Evolutionary conservation across 148 eudicot species (phyloP), one percentile per base, ranked within the genome.

Genomic region (Camellia sinensis): DNA sequence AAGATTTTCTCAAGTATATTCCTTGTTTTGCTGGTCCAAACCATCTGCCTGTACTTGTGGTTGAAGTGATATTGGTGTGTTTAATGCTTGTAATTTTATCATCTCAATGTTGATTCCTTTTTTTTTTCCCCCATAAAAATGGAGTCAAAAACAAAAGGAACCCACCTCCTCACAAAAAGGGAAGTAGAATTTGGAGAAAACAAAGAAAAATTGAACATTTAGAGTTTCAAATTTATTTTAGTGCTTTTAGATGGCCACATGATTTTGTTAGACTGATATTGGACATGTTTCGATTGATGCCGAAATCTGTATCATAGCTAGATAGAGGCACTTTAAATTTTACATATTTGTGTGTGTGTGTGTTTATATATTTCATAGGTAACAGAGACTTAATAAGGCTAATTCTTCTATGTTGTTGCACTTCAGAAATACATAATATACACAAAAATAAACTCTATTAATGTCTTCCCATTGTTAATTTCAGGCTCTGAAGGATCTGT

Each of bases 401-500:
- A 63, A 63, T 21, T 63, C 40, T 7, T 63, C 67, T 9, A 21
- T 63, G 67, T 61, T 22, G 40, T 63, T 37, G 62, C n/a, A 63
- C 37, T 63, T 10, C 75, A 53, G 59, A 15, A 46, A 63, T 53
- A 53, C 61, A 50, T 29, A 22, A 29, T 22, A 72, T 6, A 43
- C 44, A 53, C 4, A 17, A 50, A 56, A 22, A 12, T 71, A 40
- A 74, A 76, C 44, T 80, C 60, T 72, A 63, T 79, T 71, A 67
- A 73, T 57, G 68, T 6, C 40, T 74, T 84, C 54, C 22, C 18
- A 0, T 15, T 77, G 40, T 76, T 18, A 37, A 45, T 75, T 89
- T 78, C 86, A 95, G 99, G 93, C 93, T 85, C 81, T 92, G 44
- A 90, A 87, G 86, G 91, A 88, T 64, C 85, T 93, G 44, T 95